Evolutionary conservation across 345 rosid genomes (phyloP).

Genomic region (Nephelium lappaceum): DNA sequence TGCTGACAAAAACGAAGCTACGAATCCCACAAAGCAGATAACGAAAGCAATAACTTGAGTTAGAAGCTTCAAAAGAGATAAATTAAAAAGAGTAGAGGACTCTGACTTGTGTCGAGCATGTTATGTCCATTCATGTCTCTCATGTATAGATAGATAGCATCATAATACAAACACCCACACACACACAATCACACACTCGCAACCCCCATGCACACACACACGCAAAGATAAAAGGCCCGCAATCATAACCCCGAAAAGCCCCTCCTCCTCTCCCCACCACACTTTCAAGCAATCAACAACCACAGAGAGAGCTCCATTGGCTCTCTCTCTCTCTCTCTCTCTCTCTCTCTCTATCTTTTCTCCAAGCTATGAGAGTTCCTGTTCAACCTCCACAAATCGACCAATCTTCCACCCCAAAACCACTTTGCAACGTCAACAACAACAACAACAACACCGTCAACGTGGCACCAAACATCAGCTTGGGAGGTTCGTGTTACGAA

Average conservation of each 20-base stretch:
- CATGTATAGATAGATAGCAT: conserved; percentile 11
- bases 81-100: conserved; percentile 5
- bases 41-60: conserved; percentile 34
- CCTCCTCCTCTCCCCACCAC: conserved; percentile 30
- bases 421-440: conserved; percentile 28
- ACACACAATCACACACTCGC: too few relatives aligned
- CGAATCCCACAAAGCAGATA: conserved; percentile 41
- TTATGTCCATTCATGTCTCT: conserved; percentile 26
- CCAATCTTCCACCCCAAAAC: conserved; percentile 29
- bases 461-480: conserved; percentile 15
- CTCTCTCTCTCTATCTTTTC: background rate
- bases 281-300: background rate
- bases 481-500: conserved; percentile 42
- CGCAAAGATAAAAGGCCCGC: conserved; percentile 61
- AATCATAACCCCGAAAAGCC: conserved; percentile 58
- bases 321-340: background rate
- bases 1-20: background rate
- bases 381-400: conserved; percentile 45
- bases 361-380: conserved; percentile 65
- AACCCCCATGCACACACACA: conserved; percentile 35
- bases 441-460: conserved; percentile 4
- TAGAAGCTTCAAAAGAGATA: conserved; percentile 35
- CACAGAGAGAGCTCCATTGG: background rate
- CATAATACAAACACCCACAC: background rate
- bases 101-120: conserved; percentile 31